A percentile compares a stretch with the other conserved stretches of the same genome.
phyloP scores from a whole-genome alignment of 306 rosid species.

The Geum urbanum region DNA sequence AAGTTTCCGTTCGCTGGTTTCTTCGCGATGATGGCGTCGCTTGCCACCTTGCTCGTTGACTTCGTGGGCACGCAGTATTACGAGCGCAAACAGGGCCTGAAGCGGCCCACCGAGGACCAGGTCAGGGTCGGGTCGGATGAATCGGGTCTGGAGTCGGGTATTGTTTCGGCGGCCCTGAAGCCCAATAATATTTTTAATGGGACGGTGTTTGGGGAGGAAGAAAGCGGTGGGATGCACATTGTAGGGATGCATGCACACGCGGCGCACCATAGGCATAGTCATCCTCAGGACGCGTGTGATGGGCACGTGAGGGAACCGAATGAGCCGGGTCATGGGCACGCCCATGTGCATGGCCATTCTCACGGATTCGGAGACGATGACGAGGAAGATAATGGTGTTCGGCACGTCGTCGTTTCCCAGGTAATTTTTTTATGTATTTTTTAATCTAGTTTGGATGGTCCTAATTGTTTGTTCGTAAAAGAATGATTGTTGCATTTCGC shows the following conservation, averaged over 20 bases:
- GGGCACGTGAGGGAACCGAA: slow-evolving; percentile 33
- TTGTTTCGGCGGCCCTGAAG: slow-evolving; percentile 22
- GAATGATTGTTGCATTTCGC: background rate
- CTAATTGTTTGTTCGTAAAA: background rate
- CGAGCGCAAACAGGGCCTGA: slow-evolving; percentile 65
- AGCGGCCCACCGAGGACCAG: slow-evolving; percentile 31
- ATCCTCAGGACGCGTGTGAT: slow-evolving; percentile 58
- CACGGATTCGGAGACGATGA: slow-evolving; percentile 38
- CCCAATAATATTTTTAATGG: slow-evolving; percentile 3
- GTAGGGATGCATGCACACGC: slow-evolving; percentile 97
- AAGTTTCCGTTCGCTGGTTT: slow-evolving; percentile 83
- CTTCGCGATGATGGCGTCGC: slow-evolving; percentile 84
- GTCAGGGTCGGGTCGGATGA: slow-evolving; percentile 44
- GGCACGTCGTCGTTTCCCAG: slow-evolving; percentile 95
- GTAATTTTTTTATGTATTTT: slow-evolving; percentile 22
- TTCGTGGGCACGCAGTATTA: slow-evolving; percentile 86
- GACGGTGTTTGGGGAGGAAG: slow-evolving; percentile 82
- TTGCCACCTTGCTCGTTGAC: slow-evolving; percentile 74
- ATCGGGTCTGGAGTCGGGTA: slow-evolving; percentile 30
- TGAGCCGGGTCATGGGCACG: slow-evolving; percentile 1
- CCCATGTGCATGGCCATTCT: slow-evolving; percentile 38
- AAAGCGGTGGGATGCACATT: slow-evolving; percentile 90
- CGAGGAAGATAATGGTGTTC: slow-evolving; percentile 45
- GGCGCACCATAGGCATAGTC: slow-evolving; percentile 77
- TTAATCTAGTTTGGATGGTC: background rate